These are phyloP conservation scores for Lojkania enalia DNA, from an alignment of 2,329 filamentous ascomycete species.

Conservation along the genomic window DNA sequence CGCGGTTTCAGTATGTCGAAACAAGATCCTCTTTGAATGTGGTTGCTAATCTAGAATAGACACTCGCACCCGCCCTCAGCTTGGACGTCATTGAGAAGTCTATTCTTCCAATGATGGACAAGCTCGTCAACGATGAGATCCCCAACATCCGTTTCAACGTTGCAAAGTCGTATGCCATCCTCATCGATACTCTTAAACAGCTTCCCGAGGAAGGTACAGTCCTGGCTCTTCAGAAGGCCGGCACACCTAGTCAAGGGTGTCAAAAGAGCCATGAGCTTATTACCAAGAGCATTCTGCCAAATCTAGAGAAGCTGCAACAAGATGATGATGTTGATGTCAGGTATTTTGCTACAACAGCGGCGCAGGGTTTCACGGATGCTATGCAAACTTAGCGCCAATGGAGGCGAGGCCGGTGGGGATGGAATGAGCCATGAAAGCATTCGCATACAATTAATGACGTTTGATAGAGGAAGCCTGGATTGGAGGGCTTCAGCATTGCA, in stretches of 20 bases:
- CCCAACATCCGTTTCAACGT: conserved; percentile 99
- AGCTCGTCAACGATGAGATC: conserved; percentile 90
- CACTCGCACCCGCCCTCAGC: conserved; percentile 87
- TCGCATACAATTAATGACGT: conserved; percentile 37
- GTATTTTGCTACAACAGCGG: conserved; percentile 93
- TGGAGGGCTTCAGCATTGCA: conserved; percentile 25
- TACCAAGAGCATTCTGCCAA: conserved; percentile 82
- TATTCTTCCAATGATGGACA: conserved; percentile 93
- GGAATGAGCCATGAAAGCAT: conserved; percentile 36
- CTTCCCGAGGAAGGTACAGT: conserved; percentile 88
- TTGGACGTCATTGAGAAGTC: conserved; percentile 90
- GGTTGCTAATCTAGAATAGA: conserved; percentile 60
- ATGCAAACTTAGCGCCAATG: conserved; percentile 42
- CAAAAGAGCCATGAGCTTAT: conserved; percentile 78
- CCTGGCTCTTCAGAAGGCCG: conserved; percentile 80
- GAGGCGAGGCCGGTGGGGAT: conserved; percentile 16
- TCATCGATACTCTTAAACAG: conserved; percentile 89
- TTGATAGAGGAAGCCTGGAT: conserved; percentile 22
- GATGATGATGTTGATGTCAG: conserved; percentile 98
- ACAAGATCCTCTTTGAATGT: background rate
- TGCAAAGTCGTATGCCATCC: conserved; percentile 90
- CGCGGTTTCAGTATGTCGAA: conserved; percentile 81
- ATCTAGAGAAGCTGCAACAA: conserved; percentile 91
- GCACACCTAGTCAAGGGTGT: conserved; percentile 61
- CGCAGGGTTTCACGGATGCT: conserved; percentile 54